These are phyloP conservation scores for Colletotrichum cereale DNA, from an alignment of 2,329 filamentous ascomycete species.

Conservation along the genomic window DNA sequence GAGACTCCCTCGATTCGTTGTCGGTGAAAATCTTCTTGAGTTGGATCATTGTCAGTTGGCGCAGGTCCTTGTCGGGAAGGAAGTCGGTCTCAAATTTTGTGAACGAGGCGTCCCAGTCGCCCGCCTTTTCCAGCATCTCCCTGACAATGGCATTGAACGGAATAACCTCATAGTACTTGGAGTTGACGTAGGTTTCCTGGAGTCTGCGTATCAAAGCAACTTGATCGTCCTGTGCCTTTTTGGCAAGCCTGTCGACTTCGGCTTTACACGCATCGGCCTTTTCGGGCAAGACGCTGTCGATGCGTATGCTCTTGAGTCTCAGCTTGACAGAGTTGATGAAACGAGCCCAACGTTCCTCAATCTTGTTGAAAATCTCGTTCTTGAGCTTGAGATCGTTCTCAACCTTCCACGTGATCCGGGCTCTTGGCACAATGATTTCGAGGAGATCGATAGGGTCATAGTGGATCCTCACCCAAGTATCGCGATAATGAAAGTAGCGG, in stretches of 20 bases:
- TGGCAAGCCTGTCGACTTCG: slow-evolving; percentile 83
- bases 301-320: slow-evolving; percentile 87
- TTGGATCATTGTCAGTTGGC: slow-evolving; percentile 90
- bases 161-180: slow-evolving; percentile 96
- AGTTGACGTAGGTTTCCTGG: slow-evolving; percentile 91
- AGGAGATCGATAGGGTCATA: slow-evolving; percentile 93
- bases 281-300: slow-evolving; percentile 90
- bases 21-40: slow-evolving; percentile 96
- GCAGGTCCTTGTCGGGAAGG: slow-evolving; percentile 96
- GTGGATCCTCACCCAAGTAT: slow-evolving; percentile 88
- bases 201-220: slow-evolving; percentile 79
- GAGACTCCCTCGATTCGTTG: slow-evolving; percentile 83
- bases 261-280: slow-evolving; percentile 84
- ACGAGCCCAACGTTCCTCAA: slow-evolving; percentile 83
- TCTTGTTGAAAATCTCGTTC: slow-evolving; percentile 88
- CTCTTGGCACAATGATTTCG: slow-evolving; percentile 92
- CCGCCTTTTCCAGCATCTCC: slow-evolving; percentile 91
- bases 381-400: slow-evolving; percentile 93
- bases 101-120: slow-evolving; percentile 94
- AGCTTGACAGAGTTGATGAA: slow-evolving; percentile 91
- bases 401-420: slow-evolving; percentile 96
- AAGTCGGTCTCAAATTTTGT: slow-evolving; percentile 92
- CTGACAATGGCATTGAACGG: slow-evolving; percentile 91
- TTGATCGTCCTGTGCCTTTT: slow-evolving; percentile 88
- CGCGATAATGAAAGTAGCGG: slow-evolving; percentile 90